Evolutionary conservation across 1,284 basidiomycete genomes (phyloP).

Genomic region (Papiliotrema flavescens): DNA sequence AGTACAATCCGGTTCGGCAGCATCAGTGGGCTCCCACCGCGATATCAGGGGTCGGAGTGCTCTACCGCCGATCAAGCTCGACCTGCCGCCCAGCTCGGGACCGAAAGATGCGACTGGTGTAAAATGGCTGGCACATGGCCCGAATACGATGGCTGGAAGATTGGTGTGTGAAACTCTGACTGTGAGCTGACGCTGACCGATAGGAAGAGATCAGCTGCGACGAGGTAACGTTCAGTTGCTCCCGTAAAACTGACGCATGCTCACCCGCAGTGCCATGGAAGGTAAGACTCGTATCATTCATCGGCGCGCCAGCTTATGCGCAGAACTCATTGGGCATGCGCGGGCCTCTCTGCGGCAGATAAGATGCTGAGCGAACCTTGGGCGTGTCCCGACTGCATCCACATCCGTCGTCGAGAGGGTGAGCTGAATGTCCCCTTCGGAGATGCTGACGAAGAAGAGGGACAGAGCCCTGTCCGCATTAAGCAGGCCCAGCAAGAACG

Average conservation of each 20-base stretch:
- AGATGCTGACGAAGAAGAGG: neutral
- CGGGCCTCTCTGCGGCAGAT: slow-evolving; percentile 10
- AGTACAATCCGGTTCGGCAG: no score
- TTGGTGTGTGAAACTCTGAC: slow-evolving; percentile 11
- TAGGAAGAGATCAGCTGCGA: slow-evolving; percentile 18
- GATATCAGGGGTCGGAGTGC: neutral
- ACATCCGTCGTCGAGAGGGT: neutral
- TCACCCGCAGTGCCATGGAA: slow-evolving; percentile 1
- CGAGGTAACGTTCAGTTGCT: slow-evolving; percentile 3
- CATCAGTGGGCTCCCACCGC: no score
- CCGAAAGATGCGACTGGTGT: neutral
- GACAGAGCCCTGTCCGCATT: neutral
- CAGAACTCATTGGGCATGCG: slow-evolving; percentile 26
- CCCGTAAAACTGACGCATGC: neutral
- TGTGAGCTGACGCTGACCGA: neutral
- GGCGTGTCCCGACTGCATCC: slow-evolving; percentile 17
- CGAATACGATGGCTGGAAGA: slow-evolving; percentile 16
- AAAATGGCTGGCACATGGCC: slow-evolving; percentile 13
- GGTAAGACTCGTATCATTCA: slow-evolving; percentile 4
- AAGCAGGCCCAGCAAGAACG: slow-evolving; percentile 10
- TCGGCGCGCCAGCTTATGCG: no score
- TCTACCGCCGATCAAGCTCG: neutral
- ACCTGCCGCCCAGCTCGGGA: neutral
- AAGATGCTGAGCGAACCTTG: slow-evolving; percentile 9
- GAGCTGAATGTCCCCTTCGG: neutral